Evolutionary conservation across 163 green algal species (phyloP).

Genomic region (Picocystis sp.): DNA sequence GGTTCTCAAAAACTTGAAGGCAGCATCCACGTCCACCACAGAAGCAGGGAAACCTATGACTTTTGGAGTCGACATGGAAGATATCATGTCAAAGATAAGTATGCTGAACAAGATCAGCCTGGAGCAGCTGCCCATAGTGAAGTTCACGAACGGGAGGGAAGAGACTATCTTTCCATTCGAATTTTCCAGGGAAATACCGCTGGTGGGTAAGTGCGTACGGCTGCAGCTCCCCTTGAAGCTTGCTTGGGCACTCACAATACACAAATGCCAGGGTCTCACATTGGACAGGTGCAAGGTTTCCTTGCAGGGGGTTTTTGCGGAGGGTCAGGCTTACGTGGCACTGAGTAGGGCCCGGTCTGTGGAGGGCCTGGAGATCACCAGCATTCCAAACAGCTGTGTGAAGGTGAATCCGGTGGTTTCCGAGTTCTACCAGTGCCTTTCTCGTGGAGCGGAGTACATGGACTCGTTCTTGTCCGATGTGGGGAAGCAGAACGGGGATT

Average conservation of each 20-base stretch:
- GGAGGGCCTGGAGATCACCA: slow-evolving; percentile 43
- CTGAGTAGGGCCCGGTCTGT: slow-evolving; percentile 36
- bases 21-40: too few relatives aligned
- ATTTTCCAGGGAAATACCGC: slow-evolving; percentile 26
- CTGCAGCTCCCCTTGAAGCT: slow-evolving; percentile 49
- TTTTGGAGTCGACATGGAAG: too few relatives aligned
- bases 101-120: too few relatives aligned
- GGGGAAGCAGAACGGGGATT: too few relatives aligned
- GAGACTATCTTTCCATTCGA: slow-evolving; percentile 23
- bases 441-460: too few relatives aligned
- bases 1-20: not conserved
- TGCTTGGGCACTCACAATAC: slow-evolving; percentile 53
- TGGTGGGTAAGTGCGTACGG: slow-evolving; percentile 21
- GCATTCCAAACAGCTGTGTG: too few relatives aligned
- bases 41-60: too few relatives aligned
- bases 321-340: slow-evolving; percentile 70
- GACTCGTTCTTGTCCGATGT: too few relatives aligned
- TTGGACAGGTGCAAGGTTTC: slow-evolving; percentile 37
- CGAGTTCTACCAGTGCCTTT: too few relatives aligned
- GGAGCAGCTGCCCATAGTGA: slow-evolving; percentile 33
- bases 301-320: slow-evolving; percentile 39
- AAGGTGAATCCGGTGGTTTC: too few relatives aligned
- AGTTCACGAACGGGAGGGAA: slow-evolving; percentile 38
- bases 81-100: too few relatives aligned
- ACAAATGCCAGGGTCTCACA: slow-evolving; percentile 61